Conservation (phyloP, 768 basidiomycete genomes). For the Gyrodon lividus region DNA sequence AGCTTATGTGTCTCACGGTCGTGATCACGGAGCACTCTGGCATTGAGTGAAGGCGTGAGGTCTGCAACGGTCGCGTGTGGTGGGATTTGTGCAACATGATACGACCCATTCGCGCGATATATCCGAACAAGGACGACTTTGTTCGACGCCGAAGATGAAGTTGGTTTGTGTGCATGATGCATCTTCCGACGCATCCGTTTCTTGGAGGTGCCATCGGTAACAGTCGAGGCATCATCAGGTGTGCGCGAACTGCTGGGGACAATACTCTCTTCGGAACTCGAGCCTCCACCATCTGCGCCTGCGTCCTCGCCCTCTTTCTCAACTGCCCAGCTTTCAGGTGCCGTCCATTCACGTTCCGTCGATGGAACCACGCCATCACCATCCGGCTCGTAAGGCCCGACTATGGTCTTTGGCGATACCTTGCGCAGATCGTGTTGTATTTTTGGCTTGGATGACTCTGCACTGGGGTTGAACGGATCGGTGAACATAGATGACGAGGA, state of each 20-base stretch:
- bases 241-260: slow-evolving; percentile 17
- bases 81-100: slow-evolving; percentile 65
- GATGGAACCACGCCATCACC: slow-evolving; percentile 4
- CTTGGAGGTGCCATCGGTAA: slow-evolving; percentile 10
- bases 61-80: slow-evolving; percentile 67
- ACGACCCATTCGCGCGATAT: slow-evolving; percentile 70
- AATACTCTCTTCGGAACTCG: slow-evolving; percentile 38
- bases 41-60: slow-evolving; percentile 59
- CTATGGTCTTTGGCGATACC: slow-evolving; percentile 52
- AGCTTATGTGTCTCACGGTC: slow-evolving; percentile 62
- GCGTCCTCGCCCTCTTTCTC: slow-evolving; percentile 44
- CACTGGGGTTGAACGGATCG: slow-evolving; percentile 35
- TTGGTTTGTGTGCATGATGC: slow-evolving; percentile 15
- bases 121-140: slow-evolving; percentile 65
- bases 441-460: slow-evolving; percentile 21
- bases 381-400: slow-evolving; percentile 10
- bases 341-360: slow-evolving; percentile 50
- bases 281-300: slow-evolving; percentile 37
- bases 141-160: slow-evolving; percentile 12
- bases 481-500: slow-evolving; percentile 33
- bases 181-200: slow-evolving; percentile 29
- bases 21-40: slow-evolving; percentile 49
- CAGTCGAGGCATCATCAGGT: slow-evolving; percentile 12
- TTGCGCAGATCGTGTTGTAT: slow-evolving; percentile 33
- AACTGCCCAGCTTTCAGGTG: slow-evolving; percentile 80